Evolutionary conservation across 1,139 yeast genomes (phyloP), one percentile per base, ranked within the genome.

Genomic region (Scheffersomyces parashehatae): DNA sequence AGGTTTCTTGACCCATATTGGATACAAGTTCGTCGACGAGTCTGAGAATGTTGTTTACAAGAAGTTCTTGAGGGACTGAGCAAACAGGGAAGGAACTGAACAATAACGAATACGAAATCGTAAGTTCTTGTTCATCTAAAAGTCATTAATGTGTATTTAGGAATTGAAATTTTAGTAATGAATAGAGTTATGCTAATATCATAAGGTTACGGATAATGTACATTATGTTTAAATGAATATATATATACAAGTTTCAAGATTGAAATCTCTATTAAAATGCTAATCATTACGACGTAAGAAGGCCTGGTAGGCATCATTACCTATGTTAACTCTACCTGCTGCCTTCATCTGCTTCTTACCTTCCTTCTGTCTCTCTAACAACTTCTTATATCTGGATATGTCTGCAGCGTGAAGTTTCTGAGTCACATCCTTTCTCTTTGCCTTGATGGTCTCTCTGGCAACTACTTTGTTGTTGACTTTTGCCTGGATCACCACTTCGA

Each of bases 351-450:
- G 80, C 66, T 86, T 88, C 68, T 93, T 93, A 37, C 99, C 99
- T 59, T 88, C 97, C 64, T 91, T 93, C 59, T 93, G 99, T 56
- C 88, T 85, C 47, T 79, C 89, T 45, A 93, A 71, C 53, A 93
- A 76, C 66, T 93, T 93, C 73, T 90, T 90, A 52, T 96, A 77
- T 66, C 99, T 77, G 0, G 96, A 81, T 30, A 91, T 80, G 70
- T 93, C 99, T 13, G 97, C 87, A 0, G 99, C 99, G 65, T 93
- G 98, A 50, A 93, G 71, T 56, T 81, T 85, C 40, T 95, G 96
- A 42, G 95, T 74, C 14, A 93, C 99, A 64, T 93, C 99, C 65
- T 93, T 93, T 50, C 97, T 73, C 58, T 88, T 81, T 2, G 98
- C 98, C 60, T 88, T 88, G 51, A 93, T 88, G 0, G 98, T 91